Base-by-base conservation (phyloP, 306 rosid genomes). In the Cercis canadensis region DNA sequence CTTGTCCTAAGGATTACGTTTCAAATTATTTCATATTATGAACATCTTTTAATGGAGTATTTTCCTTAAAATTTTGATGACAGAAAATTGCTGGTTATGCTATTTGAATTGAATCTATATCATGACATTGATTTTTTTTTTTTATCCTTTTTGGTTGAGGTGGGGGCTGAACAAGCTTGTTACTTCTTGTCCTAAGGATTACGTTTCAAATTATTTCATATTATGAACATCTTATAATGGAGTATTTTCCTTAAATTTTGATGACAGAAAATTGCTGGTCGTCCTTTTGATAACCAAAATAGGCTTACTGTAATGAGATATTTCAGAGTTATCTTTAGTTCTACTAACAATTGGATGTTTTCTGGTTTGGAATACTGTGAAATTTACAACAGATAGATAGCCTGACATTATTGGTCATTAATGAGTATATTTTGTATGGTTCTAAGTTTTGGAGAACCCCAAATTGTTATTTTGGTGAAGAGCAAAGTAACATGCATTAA, bases 61-160 rank as follows among this genome's bases (percentile, higher is more conserved):
- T 31, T 44, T 18, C 52, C 17, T 76, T 44, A 36, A 76, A n/a
- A 31, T 43, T 41, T 12, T 46, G 56, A 60, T 67, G 44, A 14
- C 45, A 14, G 7, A 29, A 67, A 53, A 51, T 16, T 59, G 15
- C 39, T 50, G 21, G 21, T 56, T n/a, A n/a, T n/a, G n/a, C n/a
- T n/a, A n/a, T n/a, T n/a, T n/a, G n/a, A n/a, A n/a, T n/a, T n/a
- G n/a, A n/a, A n/a, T n/a, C n/a, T n/a, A n/a, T n/a, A n/a, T n/a
- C n/a, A n/a, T n/a, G n/a, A n/a, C n/a, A n/a, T n/a, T n/a, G n/a
- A n/a, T n/a, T n/a, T n/a, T n/a, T n/a, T n/a, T n/a, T n/a, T n/a
- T n/a, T n/a, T n/a, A n/a, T n/a, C n/a, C n/a, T n/a, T n/a, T n/a
- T 8, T 33, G 19, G 11, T 16, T 5, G 17, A 47, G 15, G 15